Evolutionary conservation across 257 asterid genomes (phyloP), one percentile per base, ranked within the genome.

Genomic region (Primulina eburnea): DNA sequence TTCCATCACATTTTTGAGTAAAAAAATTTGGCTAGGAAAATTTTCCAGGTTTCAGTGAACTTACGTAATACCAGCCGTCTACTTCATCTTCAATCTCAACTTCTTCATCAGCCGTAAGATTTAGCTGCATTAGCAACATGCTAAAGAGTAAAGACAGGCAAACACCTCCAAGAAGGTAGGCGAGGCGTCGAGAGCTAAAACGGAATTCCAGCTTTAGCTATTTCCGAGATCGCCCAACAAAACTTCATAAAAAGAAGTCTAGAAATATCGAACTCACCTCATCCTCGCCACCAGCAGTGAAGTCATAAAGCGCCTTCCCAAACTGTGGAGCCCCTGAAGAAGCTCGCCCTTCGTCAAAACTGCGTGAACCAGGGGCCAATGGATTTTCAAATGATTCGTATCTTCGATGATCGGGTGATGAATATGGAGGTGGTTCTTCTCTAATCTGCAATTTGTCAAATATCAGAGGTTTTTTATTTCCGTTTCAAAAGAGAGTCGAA

Each of bases 351-450:
- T 84, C 99, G 64, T 89, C 93, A 84, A 79, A 88, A 81, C 95
- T 85, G 55, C 80, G 79, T 40, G 94, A 88, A 64, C 85, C 90
- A 62, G 89, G 32, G 43, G 97, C 95, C 83, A 94, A 85, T 38
- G 97, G 97, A 81, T 94, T 94, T 78, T 86, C 99, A 74, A 91
- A 88, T 69, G 99, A 89, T 78, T 86, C 95, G 21, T 83, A 71
- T 73, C 96, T 88, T 82, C 82, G 83, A 74, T 81, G 86, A 61
- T 60, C 86, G 74, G 99, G 99, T 35, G 99, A 88, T 68, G 99
- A 91, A 80, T 94, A 91, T 43, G 99, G 97, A n/a, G 97, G 99
- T 76, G 99, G 99, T 70, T 89, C 97, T 83, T 89, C 99, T 79
- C 96, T 81, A 62, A 88, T 85, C 99, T 94, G 87, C 71, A 80